These are phyloP conservation scores for Macrolepiota albuminosa DNA, from an alignment of 768 basidiomycete species.

Conservation along the genomic window DNA sequence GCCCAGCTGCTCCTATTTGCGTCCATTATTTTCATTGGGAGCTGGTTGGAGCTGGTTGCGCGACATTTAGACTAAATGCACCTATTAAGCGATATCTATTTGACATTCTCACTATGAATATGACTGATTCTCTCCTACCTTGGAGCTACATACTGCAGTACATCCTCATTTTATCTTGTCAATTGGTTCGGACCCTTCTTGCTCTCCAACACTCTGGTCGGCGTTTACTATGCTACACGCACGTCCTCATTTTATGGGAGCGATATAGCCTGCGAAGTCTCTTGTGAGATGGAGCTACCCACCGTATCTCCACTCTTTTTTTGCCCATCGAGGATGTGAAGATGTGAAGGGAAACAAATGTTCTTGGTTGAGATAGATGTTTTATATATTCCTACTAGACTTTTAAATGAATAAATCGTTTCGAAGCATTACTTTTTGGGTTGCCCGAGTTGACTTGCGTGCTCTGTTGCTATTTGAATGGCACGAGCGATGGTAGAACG, in stretches of 20 bases:
- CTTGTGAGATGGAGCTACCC: conserved; percentile 24
- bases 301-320: conserved; percentile 29
- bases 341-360: conserved; percentile 28
- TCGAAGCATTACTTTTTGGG: conserved; percentile 39
- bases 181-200: conserved; percentile 1
- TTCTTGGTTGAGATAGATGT: neutral
- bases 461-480: conserved; percentile 91
- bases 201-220: conserved; percentile 99
- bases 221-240: conserved; percentile 65
- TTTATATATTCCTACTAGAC: neutral
- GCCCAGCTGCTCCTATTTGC: conserved; percentile 33
- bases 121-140: conserved; percentile 1
- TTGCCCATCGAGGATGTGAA: conserved; percentile 27
- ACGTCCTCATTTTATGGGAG: conserved; percentile 97
- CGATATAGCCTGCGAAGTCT: conserved; percentile 43
- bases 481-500: conserved; percentile 92
- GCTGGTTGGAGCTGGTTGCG: conserved; percentile 20
- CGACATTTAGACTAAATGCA: conserved; percentile 6
- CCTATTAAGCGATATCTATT: conserved; percentile 5
- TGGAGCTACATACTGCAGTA: conserved; percentile 17
- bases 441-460: conserved; percentile 82
- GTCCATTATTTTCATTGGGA: conserved; percentile 20
- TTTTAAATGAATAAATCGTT: neutral
- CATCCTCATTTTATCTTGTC: neutral
- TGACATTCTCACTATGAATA: neutral